A percentile compares a stretch with the other conserved stretches of the same genome.
These are phyloP conservation scores for Funneliformis mosseae DNA, from an alignment of 192 early-diverging fungal genomes.

Conservation along the genomic window DNA sequence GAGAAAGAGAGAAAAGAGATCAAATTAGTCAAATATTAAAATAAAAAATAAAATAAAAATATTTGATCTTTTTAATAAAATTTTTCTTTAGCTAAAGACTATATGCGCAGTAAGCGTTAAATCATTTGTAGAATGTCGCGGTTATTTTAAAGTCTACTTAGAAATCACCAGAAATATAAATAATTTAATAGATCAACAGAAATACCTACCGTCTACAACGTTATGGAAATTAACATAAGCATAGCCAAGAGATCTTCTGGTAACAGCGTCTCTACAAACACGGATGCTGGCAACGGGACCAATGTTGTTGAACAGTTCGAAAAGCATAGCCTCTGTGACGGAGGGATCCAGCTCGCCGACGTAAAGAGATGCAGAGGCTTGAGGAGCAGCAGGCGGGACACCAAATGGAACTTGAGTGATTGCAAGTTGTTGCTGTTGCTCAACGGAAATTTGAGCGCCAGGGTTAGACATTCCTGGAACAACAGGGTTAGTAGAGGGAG, in stretches of 20 bases:
- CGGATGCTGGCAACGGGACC: conserved; percentile 96
- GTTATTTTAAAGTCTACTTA: neutral
- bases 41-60: conserved; percentile 16
- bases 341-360: conserved; percentile 96
- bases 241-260: conserved; percentile 94
- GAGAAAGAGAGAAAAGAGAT: too few relatives aligned
- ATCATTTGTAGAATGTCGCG: neutral
- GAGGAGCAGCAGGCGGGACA: conserved; percentile 47
- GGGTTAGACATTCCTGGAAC: conserved; percentile 44
- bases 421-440: conserved; percentile 56
- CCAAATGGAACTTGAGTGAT: conserved; percentile 49
- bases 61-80: neutral
- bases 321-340: conserved; percentile 96
- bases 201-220: conserved; percentile 67
- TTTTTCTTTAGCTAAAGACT: too few relatives aligned
- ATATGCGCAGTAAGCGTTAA: neutral
- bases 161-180: neutral
- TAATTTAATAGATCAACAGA: neutral
- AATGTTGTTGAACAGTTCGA: conserved; percentile 95
- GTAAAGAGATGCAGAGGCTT: conserved; percentile 82
- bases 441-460: conserved; percentile 48
- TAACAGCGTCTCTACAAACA: conserved; percentile 97
- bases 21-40: neutral
- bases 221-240: conserved; percentile 99
- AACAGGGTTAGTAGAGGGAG: conserved; percentile 42